Evolutionary conservation across 2,329 filamentous ascomycete genomes (phyloP), one percentile per base, ranked within the genome.

Genomic region (Tolypocladium capitatum): DNA sequence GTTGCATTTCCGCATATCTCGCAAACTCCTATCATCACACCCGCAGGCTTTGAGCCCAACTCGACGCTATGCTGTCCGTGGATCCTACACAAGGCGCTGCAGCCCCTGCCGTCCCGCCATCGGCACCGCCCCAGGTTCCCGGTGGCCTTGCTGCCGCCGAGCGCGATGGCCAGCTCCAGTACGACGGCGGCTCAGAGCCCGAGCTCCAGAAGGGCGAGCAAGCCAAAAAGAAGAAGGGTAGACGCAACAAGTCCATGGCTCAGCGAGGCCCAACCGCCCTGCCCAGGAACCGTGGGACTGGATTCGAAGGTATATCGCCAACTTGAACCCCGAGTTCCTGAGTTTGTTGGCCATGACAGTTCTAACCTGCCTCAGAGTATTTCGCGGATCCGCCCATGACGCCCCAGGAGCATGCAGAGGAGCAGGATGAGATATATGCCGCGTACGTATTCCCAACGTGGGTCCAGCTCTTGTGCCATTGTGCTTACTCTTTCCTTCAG

Each of bases 301-400:
- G 86, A 0, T 90, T 89, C 49, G 86, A 90, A 64, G 78, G 80
- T 75, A 55, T 44, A 56, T 2, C 27, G 24, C 24, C 24, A 24
- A 3, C 8, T 16, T 33, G 16, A n/a, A n/a, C 16, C 14, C 16
- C 40, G 20, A 8, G 18, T 27, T 14, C n/a, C 13, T 1, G 0
- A 16, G 1, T 35, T 30, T 40, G 38, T 32, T 13, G 16, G 13
- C 24, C 11, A 45, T 13, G 7, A 5, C 4, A 20, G 4, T 3
- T 21, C 33, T 43, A 13, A 46, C 24, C 9, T 4, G n/a, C 5
- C 3, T 20, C 48, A 76, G 83, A 89, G 52, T 87, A 80, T 62
- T 92, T 79, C 60, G 81, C 84, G 13, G 91, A 97, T 62, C 74
- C 82, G 1, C 89, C 89, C 0, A 67, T 94, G 51, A 90, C 84